A percentile compares a stretch with the other conserved stretches of the same genome.
phyloP scores from a whole-genome alignment of 2,329 filamentous ascomycete genomes.

The Colletotrichum tropicicola region DNA sequence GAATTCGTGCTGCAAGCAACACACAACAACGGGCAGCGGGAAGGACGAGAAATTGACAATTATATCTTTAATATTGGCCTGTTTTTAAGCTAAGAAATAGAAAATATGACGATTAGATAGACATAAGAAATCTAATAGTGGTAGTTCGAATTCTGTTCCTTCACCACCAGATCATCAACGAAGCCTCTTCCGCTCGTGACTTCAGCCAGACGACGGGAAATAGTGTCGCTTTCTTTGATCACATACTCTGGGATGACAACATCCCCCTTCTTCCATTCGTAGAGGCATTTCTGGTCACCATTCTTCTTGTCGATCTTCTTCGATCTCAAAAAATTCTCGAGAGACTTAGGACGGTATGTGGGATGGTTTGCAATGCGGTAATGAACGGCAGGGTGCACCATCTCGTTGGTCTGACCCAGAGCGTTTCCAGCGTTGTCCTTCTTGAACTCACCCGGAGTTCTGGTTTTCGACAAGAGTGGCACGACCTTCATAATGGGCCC shows the following conservation, averaged over 20 bases:
- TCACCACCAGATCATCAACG: background rate
- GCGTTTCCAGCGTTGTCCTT: background rate
- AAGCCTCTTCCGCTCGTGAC: background rate
- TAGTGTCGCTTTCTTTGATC: background rate
- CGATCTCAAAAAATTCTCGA: background rate
- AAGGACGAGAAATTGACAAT: too few relatives aligned
- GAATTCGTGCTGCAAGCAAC: too few relatives aligned
- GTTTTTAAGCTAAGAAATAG: too few relatives aligned
- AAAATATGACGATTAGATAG: too few relatives aligned
- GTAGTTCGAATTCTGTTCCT: too few relatives aligned
- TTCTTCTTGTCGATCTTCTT: background rate
- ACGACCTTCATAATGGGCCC: background rate
- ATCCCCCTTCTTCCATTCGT: constrained; percentile 12
- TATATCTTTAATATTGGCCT: too few relatives aligned
- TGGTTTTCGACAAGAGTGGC: background rate
- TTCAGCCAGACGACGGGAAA: background rate
- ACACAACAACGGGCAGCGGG: too few relatives aligned
- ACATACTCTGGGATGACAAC: constrained; percentile 16
- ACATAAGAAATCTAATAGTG: too few relatives aligned
- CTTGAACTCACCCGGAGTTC: constrained; percentile 24
- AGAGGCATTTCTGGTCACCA: background rate
- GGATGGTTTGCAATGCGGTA: background rate
- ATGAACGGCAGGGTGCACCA: constrained; percentile 20
- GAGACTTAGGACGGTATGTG: background rate
- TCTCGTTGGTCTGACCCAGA: constrained; percentile 5